A percentile compares a stretch with the other conserved stretches of the same genome.
Evolutionary conservation across 2,329 filamentous ascomycete genomes (phyloP).

Genomic region (Cadophora malorum): DNA sequence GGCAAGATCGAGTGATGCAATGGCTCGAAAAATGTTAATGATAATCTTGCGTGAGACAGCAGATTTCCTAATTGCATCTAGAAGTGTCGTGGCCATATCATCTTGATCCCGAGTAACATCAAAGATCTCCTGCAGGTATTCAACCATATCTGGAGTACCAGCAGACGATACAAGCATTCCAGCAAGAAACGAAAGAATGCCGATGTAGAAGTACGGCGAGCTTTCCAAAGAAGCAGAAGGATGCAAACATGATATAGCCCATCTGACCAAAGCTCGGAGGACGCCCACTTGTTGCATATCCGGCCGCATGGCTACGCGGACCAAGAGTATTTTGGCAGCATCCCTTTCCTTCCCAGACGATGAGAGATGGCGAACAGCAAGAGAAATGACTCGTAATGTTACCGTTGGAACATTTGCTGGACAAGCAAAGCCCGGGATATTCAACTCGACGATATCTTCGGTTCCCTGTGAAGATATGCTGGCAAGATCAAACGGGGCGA

Average conservation of each 20-base stretch:
- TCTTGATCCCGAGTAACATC: conserved; percentile 58
- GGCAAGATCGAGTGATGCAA: conserved; percentile 64
- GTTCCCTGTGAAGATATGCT: conserved; percentile 75
- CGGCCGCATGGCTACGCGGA: conserved; percentile 79
- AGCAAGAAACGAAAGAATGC: conserved; percentile 79
- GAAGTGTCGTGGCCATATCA: conserved; percentile 34
- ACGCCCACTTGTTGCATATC: conserved; percentile 87
- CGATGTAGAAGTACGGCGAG: conserved; percentile 78
- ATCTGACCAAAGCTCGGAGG: conserved; percentile 69
- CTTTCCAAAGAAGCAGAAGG: conserved; percentile 49
- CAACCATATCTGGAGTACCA: conserved; percentile 76
- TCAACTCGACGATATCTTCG: conserved; percentile 53
- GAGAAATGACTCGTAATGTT: conserved; percentile 70
- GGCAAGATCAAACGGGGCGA: conserved; percentile 88
- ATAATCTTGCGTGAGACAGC: conserved; percentile 82
- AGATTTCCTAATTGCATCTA: conserved; percentile 70
- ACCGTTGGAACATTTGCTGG: conserved; percentile 71
- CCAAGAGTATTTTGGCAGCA: conserved; percentile 82
- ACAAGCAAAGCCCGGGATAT: conserved; percentile 59
- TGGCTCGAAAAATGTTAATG: conserved; percentile 83
- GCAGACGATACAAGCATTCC: conserved; percentile 73
- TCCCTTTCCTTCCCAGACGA: conserved; percentile 86
- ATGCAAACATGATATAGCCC: conserved; percentile 70
- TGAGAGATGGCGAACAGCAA: conserved; percentile 75
- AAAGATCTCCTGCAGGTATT: conserved; percentile 71